phyloP scores from a whole-genome alignment of 2,329 filamentous ascomycete genomes.

The Penicillium janthinellum region DNA sequence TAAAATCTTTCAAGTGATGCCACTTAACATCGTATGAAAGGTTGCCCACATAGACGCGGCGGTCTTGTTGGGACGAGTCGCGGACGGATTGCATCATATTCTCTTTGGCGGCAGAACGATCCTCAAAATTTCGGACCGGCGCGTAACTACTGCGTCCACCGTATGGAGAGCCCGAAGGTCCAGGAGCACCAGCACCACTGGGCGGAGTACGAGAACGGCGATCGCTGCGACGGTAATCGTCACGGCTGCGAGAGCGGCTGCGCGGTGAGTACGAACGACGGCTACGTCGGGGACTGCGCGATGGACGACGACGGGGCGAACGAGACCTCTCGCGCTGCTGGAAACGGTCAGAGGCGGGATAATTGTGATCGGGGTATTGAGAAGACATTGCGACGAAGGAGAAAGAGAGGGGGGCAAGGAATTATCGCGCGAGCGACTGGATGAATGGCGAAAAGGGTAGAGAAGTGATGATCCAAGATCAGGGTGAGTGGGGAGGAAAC shows the following conservation, averaged over 20 bases:
- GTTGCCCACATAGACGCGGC: constrained; percentile 98
- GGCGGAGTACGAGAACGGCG: constrained; percentile 85
- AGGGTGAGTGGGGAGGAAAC: neutral
- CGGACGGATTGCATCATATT: constrained; percentile 95
- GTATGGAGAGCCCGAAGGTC: constrained; percentile 64
- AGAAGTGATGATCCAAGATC: neutral
- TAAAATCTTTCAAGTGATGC: constrained; percentile 99
- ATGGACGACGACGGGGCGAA: constrained; percentile 65
- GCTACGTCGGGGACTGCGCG: constrained; percentile 76
- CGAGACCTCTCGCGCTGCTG: constrained; percentile 75
- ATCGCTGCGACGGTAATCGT: constrained; percentile 75
- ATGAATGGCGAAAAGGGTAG: neutral
- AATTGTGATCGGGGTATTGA: constrained; percentile 16
- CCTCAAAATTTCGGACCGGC: constrained; percentile 75
- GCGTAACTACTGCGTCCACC: constrained; percentile 64
- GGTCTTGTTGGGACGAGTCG: constrained; percentile 96
- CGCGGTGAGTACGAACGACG: constrained; percentile 79
- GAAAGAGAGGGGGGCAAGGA: constrained; percentile 7
- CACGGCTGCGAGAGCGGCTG: constrained; percentile 76
- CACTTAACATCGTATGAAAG: constrained; percentile 99
- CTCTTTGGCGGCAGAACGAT: constrained; percentile 80
- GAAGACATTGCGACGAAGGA: constrained; percentile 24
- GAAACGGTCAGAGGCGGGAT: constrained; percentile 39
- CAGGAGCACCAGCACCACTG: constrained; percentile 71
- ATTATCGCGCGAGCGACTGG: neutral